Evolutionary conservation across 306 rosid species (phyloP).

Genomic region (Abrus pulchellus): DNA sequence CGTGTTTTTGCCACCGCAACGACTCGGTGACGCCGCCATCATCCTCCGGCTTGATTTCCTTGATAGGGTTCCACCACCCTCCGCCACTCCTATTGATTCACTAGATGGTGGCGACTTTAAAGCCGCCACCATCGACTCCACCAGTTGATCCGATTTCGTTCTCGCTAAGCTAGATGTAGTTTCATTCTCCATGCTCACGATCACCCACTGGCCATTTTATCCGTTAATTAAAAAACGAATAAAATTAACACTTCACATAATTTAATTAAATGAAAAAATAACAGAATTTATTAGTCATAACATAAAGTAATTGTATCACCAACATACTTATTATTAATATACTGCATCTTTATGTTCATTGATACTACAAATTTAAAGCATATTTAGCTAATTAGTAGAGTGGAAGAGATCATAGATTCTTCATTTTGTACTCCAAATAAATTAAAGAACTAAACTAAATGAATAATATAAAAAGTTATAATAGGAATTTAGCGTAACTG

Average conservation of each 20-base stretch:
- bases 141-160: slow-evolving; percentile 80
- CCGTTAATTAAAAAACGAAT: background rate
- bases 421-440: background rate
- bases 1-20: slow-evolving; percentile 58
- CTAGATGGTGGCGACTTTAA: slow-evolving; percentile 58
- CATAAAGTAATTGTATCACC: too few relatives aligned
- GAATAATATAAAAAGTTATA: too few relatives aligned
- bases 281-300: too few relatives aligned
- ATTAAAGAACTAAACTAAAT: background rate
- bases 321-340: too few relatives aligned
- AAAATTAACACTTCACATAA: background rate
- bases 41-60: slow-evolving; percentile 73
- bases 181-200: slow-evolving; percentile 63
- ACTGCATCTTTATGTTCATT: background rate
- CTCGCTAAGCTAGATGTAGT: slow-evolving; percentile 61
- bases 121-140: slow-evolving; percentile 56
- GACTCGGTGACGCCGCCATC: slow-evolving; percentile 64
- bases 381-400: too few relatives aligned
- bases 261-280: too few relatives aligned
- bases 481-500: background rate
- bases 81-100: slow-evolving; percentile 43
- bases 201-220: background rate
- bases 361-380: too few relatives aligned
- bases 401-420: too few relatives aligned
- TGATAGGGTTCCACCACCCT: slow-evolving; percentile 53